Evolutionary conservation across 306 rosid genomes (phyloP), one percentile per base, ranked within the genome.

Genomic region (Sicyos baderoa): DNA sequence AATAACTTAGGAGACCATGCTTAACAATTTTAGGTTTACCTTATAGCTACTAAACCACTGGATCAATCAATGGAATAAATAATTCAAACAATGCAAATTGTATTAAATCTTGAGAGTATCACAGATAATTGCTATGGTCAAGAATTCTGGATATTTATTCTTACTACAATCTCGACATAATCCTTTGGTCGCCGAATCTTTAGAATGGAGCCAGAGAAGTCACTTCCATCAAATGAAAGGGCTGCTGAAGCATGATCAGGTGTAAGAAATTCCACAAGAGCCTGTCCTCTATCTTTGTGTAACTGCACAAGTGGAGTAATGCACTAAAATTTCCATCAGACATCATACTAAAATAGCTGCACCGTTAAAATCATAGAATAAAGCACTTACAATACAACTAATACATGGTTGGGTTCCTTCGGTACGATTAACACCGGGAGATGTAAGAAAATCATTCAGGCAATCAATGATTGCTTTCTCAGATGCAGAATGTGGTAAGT

Each of bases 171-270:
- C 72, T 90, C 96, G 74, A 94, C 81, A 71, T 78, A 94, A 79
- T 94, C 97, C 73, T 85, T 94, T 65, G 99, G 96, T 17, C 99
- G 96, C 78, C 91, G 84, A 72, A 94, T 76, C 85, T 82, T 90
- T 57, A 94, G 77, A 75, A 18, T 68, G 47, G 89, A 85, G 68
- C 97, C 99, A 78, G 81, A 80, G 65, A 90, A 76, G 63, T 76
- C 79, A 73, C 77, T 76, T 15, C 91, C 97, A 77, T 88, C 94
- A 85, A 94, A 90, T 72, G 90, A 82, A 80, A 94, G 91, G 60
- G 99, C 97, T 23, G 88, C 81, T 61, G 87, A 81, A 54, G 99
- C 99, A 79, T 90, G 90, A 84, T 88, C 95, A 21, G 90, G 86
- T 9, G 97, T 94, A 72, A 94, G 94, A 82, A 94, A 94, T 67